Base-by-base conservation (phyloP, 2,329 filamentous ascomycete species). In the Arthrobotrys sinensis region DNA sequence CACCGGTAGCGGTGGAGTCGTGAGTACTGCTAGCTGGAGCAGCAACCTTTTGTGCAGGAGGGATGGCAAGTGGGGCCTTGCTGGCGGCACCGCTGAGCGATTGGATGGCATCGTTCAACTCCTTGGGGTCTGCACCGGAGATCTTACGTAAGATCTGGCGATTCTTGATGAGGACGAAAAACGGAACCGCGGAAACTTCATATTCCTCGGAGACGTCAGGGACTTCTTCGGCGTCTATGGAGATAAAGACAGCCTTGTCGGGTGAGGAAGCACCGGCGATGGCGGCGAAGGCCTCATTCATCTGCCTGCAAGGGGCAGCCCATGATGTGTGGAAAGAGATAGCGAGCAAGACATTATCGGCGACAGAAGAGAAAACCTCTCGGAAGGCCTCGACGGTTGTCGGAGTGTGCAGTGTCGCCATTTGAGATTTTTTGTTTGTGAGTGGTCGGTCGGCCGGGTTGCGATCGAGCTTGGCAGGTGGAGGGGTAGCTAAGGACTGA, bases 301-400 rank as follows among this genome's bases (percentile, higher is more conserved):
- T 98, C 86, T 97, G 94, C 80, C 92, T 91, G 87, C 96, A 98
- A 53, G 96, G 96, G 76, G 94, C 94, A 34, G 96, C 96, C 96
- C 96, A 99, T 81, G 94, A 92, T 19, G 96, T 94, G 85, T 98
- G 92, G 88, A 99, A 99, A 84, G 94, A 97, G 83, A 97, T 90
- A 83, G 97, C 88, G 80, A 95, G 88, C 77, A 97, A 89, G 14
- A 92, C 90, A 14, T 90, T 88, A 1, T 91, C 83, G 10, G 92
- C 89, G 12, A 94, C 87, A 48, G 89, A 87, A 80, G 88, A 87
- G 80, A 93, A 86, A 83, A 92, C 88, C 80, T 89, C 86, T 81
- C 90, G 87, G 90, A 96, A 97, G 82, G 90, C 90, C 81, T 88
- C 86, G 82, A 93, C 90, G 82, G 89, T 90, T 81, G 90, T 88